Conservation (phyloP, 2,329 filamentous ascomycete species). For the Trichoderma sp. region DNA sequence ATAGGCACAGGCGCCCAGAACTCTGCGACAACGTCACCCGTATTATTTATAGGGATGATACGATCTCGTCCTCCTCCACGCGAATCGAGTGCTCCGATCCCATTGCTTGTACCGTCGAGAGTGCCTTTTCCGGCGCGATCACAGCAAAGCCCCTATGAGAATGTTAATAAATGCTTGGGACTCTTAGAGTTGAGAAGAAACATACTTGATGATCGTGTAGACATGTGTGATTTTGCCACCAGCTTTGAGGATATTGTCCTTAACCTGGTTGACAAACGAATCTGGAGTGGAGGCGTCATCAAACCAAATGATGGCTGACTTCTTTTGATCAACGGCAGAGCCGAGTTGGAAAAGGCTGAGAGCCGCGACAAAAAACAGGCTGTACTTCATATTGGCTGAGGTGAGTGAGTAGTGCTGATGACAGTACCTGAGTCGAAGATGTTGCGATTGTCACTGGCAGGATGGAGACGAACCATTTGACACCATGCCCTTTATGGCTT, state of each 20-base stretch:
- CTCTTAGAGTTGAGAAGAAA: not conserved
- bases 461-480: not conserved
- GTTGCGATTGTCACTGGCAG: not conserved
- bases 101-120: slow-evolving; percentile 65
- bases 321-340: slow-evolving; percentile 63
- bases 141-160: slow-evolving; percentile 71
- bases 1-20: not conserved
- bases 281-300: slow-evolving; percentile 63
- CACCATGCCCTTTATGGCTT: not conserved
- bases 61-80: slow-evolving; percentile 75
- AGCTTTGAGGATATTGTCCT: slow-evolving; percentile 64
- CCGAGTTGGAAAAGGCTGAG: slow-evolving; percentile 58
- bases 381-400: slow-evolving; percentile 60
- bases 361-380: slow-evolving; percentile 51
- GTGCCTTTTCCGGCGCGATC: slow-evolving; percentile 65
- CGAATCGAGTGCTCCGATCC: slow-evolving; percentile 46
- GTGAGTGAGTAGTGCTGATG: not conserved
- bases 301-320: slow-evolving; percentile 77
- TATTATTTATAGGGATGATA: slow-evolving; percentile 44
- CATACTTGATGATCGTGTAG: slow-evolving; percentile 65
- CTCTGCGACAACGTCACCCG: not conserved
- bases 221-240: slow-evolving; percentile 78
- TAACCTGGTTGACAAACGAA: slow-evolving; percentile 67
- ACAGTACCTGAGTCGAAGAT: not conserved
- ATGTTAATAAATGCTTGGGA: slow-evolving; percentile 22